Evolutionary conservation across 164 flowering plant species (phyloP).

Genomic region (Litsea cubeba): DNA sequence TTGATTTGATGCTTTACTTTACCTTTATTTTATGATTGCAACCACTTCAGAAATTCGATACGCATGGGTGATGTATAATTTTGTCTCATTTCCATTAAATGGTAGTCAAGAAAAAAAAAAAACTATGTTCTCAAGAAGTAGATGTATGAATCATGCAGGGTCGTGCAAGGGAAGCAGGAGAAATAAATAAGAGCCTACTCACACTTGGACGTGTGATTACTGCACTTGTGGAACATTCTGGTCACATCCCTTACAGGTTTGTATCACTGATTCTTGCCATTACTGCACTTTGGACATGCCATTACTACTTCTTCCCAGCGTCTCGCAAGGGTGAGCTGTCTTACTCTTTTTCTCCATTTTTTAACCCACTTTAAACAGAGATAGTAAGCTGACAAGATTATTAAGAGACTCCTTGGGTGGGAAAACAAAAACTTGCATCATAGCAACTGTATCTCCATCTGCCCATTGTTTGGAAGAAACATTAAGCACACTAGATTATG

Average conservation of each 20-base stretch:
- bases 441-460: conserved; percentile 81
- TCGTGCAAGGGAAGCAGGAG: conserved; percentile 92
- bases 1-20: too few relatives aligned
- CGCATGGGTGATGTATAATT: neutral
- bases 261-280: neutral
- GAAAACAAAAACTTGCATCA: conserved; percentile 80
- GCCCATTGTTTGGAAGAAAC: conserved; percentile 69
- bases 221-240: conserved; percentile 83
- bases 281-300: neutral
- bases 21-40: too few relatives aligned
- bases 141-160: conserved; percentile 35
- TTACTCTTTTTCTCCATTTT: neutral
- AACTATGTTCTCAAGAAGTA: neutral
- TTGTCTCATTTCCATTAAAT: neutral
- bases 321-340: neutral
- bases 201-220: conserved; percentile 88
- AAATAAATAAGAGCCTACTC: conserved; percentile 87
- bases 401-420: conserved; percentile 81
- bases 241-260: conserved; percentile 80
- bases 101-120: neutral
- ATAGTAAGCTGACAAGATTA: conserved; percentile 75
- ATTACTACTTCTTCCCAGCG: neutral
- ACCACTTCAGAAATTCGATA: too few relatives aligned
- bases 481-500: conserved; percentile 77
- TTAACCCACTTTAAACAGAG: conserved; percentile 36